Percentiles rank a stretch among this genome's conserved stretches.
phyloP scores from a whole-genome alignment of 1,284 basidiomycete genomes.

The Hymenochaete sp. region DNA sequence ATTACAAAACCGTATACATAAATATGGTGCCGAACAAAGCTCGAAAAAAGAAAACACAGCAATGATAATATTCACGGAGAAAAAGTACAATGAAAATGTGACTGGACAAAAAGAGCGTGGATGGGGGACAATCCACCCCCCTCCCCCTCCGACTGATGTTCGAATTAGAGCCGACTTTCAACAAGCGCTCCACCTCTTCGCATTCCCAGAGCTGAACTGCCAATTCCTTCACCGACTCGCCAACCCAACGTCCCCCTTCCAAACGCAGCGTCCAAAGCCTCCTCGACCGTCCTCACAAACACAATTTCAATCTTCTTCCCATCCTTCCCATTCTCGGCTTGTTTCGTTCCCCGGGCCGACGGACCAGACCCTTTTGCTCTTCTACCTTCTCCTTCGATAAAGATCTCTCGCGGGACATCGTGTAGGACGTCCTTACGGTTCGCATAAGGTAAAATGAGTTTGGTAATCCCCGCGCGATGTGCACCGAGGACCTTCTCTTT shows the following conservation, averaged over 20 bases:
- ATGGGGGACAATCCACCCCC: not conserved
- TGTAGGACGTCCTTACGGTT: slow-evolving; percentile 82
- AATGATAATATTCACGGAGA: no score
- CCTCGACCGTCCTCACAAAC: slow-evolving; percentile 70
- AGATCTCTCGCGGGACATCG: slow-evolving; percentile 68
- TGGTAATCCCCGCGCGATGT: slow-evolving; percentile 74
- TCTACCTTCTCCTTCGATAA: no score
- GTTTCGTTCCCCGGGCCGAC: no score
- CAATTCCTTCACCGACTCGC: slow-evolving; percentile 22
- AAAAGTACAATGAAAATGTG: no score
- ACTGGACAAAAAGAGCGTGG: no score
- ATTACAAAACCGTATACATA: no score
- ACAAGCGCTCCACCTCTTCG: slow-evolving; percentile 8
- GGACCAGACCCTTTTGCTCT: no score
- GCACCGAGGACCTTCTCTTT: slow-evolving; percentile 67
- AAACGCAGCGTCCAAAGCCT: slow-evolving; percentile 76
- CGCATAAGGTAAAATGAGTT: slow-evolving; percentile 72
- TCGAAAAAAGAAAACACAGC: no score
- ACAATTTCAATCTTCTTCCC: slow-evolving; percentile 67
- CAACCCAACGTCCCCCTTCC: slow-evolving; percentile 54
- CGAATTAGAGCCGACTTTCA: slow-evolving; percentile 12
- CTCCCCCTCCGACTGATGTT: not conserved
- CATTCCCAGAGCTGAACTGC: no score
- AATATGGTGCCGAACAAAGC: no score
- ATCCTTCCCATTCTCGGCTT: no score